These are phyloP conservation scores for Cyclotella atomus DNA, from an alignment of 108 stramenopile species.

Conservation along the genomic window DNA sequence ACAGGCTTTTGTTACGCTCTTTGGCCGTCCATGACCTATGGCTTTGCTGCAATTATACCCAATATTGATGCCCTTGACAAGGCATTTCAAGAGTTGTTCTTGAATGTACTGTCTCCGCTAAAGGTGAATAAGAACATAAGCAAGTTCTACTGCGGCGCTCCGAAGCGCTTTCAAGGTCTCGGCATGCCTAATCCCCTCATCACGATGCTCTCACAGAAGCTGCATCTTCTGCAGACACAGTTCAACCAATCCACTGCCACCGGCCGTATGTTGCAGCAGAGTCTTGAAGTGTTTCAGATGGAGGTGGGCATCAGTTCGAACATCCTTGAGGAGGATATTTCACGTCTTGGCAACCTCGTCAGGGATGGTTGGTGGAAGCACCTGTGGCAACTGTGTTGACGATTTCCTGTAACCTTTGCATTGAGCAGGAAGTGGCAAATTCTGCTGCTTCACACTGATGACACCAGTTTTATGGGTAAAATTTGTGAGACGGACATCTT, in stretches of 20 bases:
- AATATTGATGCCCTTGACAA: too few relatives aligned
- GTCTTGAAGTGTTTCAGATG: constrained; percentile 4
- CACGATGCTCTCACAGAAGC: neutral
- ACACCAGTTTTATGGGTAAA: neutral
- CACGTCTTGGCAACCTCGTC: neutral
- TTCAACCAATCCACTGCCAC: neutral
- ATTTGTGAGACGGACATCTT: neutral
- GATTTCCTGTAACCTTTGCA: neutral
- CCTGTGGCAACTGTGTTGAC: neutral
- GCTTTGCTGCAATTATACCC: too few relatives aligned
- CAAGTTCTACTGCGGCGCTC: neutral
- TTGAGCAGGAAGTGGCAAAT: neutral
- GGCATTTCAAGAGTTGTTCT: too few relatives aligned
- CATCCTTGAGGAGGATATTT: neutral
- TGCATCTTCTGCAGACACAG: neutral
- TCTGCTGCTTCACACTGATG: neutral
- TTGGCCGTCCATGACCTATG: too few relatives aligned
- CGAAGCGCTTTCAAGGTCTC: neutral
- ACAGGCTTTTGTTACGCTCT: too few relatives aligned
- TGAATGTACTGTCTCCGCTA: too few relatives aligned
- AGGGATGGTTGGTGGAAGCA: constrained; percentile 4
- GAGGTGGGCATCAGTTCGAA: neutral
- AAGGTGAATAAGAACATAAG: neutral
- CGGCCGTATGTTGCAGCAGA: neutral
- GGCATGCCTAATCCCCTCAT: neutral